Evolutionary conservation across 108 stramenopile genomes (phyloP), one percentile per base, ranked within the genome.

Genomic region (Parietichytrium sp.): DNA sequence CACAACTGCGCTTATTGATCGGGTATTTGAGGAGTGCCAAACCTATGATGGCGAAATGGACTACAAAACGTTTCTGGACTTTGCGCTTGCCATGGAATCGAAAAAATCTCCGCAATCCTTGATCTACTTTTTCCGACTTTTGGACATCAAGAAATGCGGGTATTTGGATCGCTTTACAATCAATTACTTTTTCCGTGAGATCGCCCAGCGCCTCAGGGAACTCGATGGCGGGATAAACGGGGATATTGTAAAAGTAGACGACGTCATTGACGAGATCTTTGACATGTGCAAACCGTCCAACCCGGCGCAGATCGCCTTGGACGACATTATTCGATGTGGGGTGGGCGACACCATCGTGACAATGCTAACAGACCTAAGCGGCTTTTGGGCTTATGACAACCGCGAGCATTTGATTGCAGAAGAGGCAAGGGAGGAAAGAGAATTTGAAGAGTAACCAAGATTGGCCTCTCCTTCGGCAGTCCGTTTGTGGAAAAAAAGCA

Each of bases 51-150:
- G 55, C n/a, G 87, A 88, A 61, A 86, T 88, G 86, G 89, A 90
- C 80, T 90, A 85, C 79, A 90, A 90, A 72, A 85, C 86, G 6
- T 90, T 86, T 54, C 85, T 90, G 33, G 89, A 90, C 83, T 86
- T 90, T 15, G 87, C 88, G 47, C 87, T 90, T 26, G 87, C 88
- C 23, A 83, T 89, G 82, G 84, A 84, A 55, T 31, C 54, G 79
- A 80, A 78, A 27, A 33, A 49, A 27, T 78, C 78, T 4, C 72
- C 47, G 3, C 86, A 83, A 55, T 79, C 61, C 48, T 52, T 85
- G 3, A 20, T 12, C 26, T 88, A 88, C 85, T 55, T 87, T 26
- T 88, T 86, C 81, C 83, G 72, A 18, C 54, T 87, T 4, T 83
- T 88, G 26, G 85, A 85, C 48, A 42, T 84, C 25, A 38, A 72